phyloP scores from a whole-genome alignment of 2,329 filamentous ascomycete genomes.

The Sordariomycetes sp. region DNA sequence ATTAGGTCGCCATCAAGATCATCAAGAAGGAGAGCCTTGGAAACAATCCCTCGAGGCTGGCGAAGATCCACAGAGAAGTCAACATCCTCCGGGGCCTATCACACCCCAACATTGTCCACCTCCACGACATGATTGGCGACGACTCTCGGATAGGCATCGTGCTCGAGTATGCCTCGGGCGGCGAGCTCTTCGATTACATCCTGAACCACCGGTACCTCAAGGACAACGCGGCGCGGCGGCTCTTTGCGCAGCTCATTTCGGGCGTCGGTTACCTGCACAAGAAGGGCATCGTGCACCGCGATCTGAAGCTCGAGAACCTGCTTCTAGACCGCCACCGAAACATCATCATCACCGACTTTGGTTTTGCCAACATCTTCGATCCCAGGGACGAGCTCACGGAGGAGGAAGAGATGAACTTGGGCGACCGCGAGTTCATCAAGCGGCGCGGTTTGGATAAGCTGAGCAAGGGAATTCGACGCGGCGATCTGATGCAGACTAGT shows the following conservation, averaged over 20 bases:
- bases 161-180: constrained; percentile 92
- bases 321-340: constrained; percentile 92
- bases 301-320: constrained; percentile 92
- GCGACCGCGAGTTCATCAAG: constrained; percentile 81
- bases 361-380: constrained; percentile 96
- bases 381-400: constrained; percentile 75
- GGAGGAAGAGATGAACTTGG: constrained; percentile 77
- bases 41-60: constrained; percentile 73
- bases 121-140: constrained; percentile 98
- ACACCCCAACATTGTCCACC: constrained; percentile 90
- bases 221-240: constrained; percentile 74
- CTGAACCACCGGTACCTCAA: constrained; percentile 94
- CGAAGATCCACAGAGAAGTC: constrained; percentile 97
- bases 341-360: constrained; percentile 99
- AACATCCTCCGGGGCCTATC: constrained; percentile 76
- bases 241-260: constrained; percentile 92
- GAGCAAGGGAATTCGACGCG: constrained; percentile 62
- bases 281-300: constrained; percentile 95
- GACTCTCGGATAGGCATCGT: constrained; percentile 97
- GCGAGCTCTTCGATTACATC: constrained; percentile 97
- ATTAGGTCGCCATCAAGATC: constrained; percentile 87
- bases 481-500: constrained; percentile 97
- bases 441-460: constrained; percentile 71
- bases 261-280: constrained; percentile 97
- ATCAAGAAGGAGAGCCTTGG: constrained; percentile 87